phyloP scores from a whole-genome alignment of 2,329 filamentous ascomycete genomes.

The Hypoxylon sp. region DNA sequence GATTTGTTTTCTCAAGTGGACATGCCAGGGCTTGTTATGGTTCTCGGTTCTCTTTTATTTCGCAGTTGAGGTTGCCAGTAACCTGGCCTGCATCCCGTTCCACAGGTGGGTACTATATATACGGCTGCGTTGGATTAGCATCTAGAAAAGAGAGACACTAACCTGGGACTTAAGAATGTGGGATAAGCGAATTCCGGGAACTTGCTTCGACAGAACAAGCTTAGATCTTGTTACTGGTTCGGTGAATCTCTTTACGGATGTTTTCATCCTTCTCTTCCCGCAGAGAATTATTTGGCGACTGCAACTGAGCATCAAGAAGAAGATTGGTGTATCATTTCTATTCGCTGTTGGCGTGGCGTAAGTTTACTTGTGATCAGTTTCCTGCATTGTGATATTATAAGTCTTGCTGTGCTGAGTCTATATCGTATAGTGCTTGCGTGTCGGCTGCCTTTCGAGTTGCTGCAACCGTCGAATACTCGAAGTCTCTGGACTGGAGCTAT shows the following conservation, averaged over 20 bases:
- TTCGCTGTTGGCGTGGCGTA: neutral
- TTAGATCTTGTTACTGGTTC: neutral
- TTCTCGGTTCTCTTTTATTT: slow-evolving; percentile 2
- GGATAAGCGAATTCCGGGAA: slow-evolving; percentile 1
- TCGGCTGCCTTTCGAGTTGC: neutral
- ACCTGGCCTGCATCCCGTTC: neutral
- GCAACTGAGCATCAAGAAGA: neutral
- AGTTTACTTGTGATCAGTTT: neutral
- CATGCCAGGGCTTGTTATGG: neutral
- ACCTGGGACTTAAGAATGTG: neutral
- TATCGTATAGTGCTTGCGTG: neutral
- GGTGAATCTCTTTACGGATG: neutral
- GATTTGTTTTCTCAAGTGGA: neutral
- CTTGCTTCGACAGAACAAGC: slow-evolving; percentile 1
- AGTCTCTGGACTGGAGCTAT: slow-evolving; percentile 1
- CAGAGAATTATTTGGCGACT: neutral
- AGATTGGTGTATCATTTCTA: slow-evolving; percentile 2
- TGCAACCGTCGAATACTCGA: neutral
- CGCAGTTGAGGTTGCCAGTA: neutral
- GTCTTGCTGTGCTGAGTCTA: neutral
- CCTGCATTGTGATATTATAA: neutral
- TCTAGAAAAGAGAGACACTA: neutral
- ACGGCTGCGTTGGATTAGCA: neutral
- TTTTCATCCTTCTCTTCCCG: slow-evolving; percentile 1
- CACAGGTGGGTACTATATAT: neutral